Conservation (phyloP, 192 early-diverging fungal species). For the Gamsiella multidivaricata region DNA sequence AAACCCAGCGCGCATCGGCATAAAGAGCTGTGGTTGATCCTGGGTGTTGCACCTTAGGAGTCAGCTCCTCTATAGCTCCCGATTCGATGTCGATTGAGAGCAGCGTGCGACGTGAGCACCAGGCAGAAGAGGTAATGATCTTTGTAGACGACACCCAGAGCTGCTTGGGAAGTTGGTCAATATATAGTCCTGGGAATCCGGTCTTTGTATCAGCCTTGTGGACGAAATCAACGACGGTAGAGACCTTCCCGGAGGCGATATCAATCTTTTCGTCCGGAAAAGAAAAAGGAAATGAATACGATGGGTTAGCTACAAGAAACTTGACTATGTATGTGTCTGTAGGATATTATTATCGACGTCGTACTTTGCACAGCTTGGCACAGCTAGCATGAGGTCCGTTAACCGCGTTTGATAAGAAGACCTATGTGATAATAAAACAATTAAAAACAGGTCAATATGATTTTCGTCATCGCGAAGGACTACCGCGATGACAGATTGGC, state of each 20-base stretch:
- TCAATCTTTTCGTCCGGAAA: too few relatives aligned
- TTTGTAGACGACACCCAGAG: constrained; percentile 39
- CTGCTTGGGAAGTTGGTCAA: constrained; percentile 62
- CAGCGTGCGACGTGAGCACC: constrained; percentile 41
- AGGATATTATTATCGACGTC: background rate
- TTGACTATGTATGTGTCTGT: too few relatives aligned
- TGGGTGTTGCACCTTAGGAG: constrained; percentile 54
- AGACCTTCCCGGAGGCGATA: constrained; percentile 13
- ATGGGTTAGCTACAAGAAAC: background rate
- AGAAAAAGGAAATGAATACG: too few relatives aligned
- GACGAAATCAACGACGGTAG: constrained; percentile 55
- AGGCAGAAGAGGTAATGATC: constrained; percentile 27
- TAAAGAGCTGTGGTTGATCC: constrained; percentile 61
- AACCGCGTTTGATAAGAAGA: constrained; percentile 69
- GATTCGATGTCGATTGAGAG: constrained; percentile 54
- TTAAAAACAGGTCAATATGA: too few relatives aligned
- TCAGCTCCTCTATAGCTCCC: constrained; percentile 63
- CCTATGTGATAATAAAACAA: constrained; percentile 18
- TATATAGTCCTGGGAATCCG: constrained; percentile 78
- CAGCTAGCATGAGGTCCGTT: constrained; percentile 80
- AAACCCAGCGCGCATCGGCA: constrained; percentile 54
- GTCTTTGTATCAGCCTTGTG: constrained; percentile 39
- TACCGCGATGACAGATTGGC: too few relatives aligned
- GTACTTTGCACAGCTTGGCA: constrained; percentile 60
- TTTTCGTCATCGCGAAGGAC: too few relatives aligned